These are phyloP conservation scores for Annulohypoxylon bovei DNA, from an alignment of 495 filamentous ascomycete genomes.

Conservation along the genomic window DNA sequence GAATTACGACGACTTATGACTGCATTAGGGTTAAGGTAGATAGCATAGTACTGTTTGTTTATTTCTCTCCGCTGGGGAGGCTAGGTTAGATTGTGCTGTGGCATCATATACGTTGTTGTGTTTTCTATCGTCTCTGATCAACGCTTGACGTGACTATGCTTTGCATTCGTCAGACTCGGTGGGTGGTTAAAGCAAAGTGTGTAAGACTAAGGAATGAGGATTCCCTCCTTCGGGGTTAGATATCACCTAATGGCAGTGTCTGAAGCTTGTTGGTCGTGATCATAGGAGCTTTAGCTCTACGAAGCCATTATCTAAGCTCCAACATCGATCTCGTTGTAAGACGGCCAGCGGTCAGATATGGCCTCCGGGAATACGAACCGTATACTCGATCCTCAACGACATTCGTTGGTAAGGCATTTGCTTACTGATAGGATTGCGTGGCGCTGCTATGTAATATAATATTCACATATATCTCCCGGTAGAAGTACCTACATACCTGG, in stretches of 20 bases:
- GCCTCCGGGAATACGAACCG: not conserved
- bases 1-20: constrained; percentile 20
- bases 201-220: not conserved
- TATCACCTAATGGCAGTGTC: not conserved
- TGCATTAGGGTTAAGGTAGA: constrained; percentile 1
- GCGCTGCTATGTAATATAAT: not conserved
- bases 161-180: not conserved
- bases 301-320: not conserved
- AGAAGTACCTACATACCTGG: too few relatives aligned
- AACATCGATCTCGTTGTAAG: not conserved
- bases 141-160: not conserved
- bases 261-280: not conserved
- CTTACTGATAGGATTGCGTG: not conserved
- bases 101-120: not conserved
- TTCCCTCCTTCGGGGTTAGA: not conserved
- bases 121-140: not conserved
- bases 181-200: not conserved
- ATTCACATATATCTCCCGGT: not conserved
- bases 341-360: not conserved
- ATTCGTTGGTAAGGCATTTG: not conserved
- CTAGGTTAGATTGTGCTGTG: not conserved
- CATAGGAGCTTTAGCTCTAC: not conserved
- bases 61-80: not conserved
- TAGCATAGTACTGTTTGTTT: not conserved
- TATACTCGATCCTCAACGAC: not conserved